Base-by-base conservation (phyloP, 1,284 basidiomycete species). In the Tranzscheliella williamsii region DNA sequence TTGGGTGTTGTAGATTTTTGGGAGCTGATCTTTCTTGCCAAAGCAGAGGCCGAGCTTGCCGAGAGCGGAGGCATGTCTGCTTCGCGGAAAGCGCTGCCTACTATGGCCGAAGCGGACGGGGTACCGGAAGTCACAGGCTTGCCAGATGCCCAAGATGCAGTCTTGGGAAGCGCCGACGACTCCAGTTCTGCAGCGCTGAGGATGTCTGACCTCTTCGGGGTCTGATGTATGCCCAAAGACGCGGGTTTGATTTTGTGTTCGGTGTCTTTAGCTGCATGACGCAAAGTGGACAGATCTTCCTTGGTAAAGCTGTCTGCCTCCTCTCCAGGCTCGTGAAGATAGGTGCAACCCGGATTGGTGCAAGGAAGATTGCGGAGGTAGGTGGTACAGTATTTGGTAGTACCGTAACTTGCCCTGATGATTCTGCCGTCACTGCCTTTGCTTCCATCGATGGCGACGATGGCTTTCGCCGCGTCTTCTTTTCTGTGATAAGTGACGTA, bases 331-430 rank as follows among this genome's bases (percentile, higher is more conserved):
- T 98, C 95, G 78, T 99, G 95, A 43, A 95, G 80, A 77, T 91
- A 90, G 84, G 93, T 89, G 80, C 94, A 99, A 53, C 85, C 86
- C 67, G 89, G 86, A 75, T 91, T 90, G 43, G 87, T 84, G 80
- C 95, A 99, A 53, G 85, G 85, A 36, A 85, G 83, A 18, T 90
- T 87, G 38, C 93, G 89, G 63, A 99, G 83, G 78, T 96, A 98
- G 9, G 87, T 83, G 83, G 97, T 93, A 80, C 95, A 99, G 78
- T 99, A 99, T 78, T 97, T 92, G 26, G 94, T 95, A 18, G 93
- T 97, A 18, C 95, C 95, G 79, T 92, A 88, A 75, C 90, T 94
- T 11, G 93, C 94, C 54, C 90, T 85, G 83, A 99, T 54, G 44
- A 71, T 65, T 34, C 69, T 63, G 30, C 73, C 75, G 23, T 75